Base-by-base conservation (phyloP, 129 eudicot genomes). In the Escallonia herrerae region DNA sequence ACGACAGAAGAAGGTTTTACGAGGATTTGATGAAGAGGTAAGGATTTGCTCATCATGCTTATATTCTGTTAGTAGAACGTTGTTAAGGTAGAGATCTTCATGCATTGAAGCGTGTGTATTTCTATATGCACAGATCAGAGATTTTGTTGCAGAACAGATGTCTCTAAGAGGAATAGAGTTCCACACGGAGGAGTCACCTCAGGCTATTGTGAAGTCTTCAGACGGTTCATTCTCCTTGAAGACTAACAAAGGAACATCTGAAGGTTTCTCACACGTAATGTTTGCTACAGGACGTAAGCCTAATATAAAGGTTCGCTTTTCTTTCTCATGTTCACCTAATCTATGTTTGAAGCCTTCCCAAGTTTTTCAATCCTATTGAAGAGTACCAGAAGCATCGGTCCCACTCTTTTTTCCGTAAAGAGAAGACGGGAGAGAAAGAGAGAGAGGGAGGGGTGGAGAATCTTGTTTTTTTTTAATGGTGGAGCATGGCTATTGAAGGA, bases 21-120 rank as follows among this genome's bases (percentile, higher is more conserved):
- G 99, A 82, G 99, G 99, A 68, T 94, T 94, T 70, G 99, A 94
- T 77, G 99, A 94, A 50, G 97, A 94, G 97, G 99, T 93, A 60
- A 72, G 69, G 43, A 69, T 50, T 65, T 66, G 62, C 38, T 48
- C 61, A 62, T 47, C 56, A 14, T 15, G 64, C 56, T 55, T 41
- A 5, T 8, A 11, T 60, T 41, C n/a, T 44, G 49, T 67, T 56
- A 9, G 8, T 12, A 13, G 37, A 13, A 3, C 45, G 8, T 60
- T 2, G 42, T 10, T 33, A 10, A 2, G 52, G 5, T 62, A 5
- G 52, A 62, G 5, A 14, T 42, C 8, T 14, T 54, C 53, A 15
- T 63, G 62, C 40, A 37, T 3, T 70, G 55, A 70, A 58, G 11
- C 42, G 43, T 44, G 33, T 22, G 33, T 22, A 22, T 22, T 75